Conservation (phyloP, 192 early-diverging fungal genomes). For the Gaertneriomyces sp. region DNA sequence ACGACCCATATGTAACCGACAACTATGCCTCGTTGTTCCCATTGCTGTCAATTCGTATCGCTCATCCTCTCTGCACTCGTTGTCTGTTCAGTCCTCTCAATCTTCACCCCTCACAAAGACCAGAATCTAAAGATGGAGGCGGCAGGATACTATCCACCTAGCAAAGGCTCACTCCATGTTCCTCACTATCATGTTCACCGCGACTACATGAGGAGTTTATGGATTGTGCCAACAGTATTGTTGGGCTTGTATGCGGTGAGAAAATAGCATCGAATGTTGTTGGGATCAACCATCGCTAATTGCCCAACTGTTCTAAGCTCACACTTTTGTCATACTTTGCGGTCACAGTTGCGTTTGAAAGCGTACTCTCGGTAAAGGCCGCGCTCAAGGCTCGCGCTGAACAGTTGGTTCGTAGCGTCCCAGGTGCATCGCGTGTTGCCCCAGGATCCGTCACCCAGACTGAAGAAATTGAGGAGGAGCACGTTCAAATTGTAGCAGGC, state of each 20-base stretch:
- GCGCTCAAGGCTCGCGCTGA: conserved; percentile 2
- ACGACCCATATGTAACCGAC: too few species aligned
- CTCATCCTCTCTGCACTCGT: too few species aligned
- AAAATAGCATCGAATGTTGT: background rate
- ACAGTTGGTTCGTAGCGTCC: background rate
- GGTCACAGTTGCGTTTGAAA: background rate
- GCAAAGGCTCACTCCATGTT: background rate
- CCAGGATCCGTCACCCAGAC: background rate
- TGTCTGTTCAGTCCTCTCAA: too few species aligned
- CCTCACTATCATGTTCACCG: conserved; percentile 16
- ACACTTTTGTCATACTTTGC: conserved; percentile 5
- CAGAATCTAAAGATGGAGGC: too few species aligned
- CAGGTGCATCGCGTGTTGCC: background rate
- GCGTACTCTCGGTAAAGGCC: background rate
- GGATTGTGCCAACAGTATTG: conserved; percentile 18
- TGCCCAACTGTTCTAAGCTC: background rate
- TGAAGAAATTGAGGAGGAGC: background rate
- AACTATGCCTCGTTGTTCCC: too few species aligned
- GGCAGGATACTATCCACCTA: too few species aligned
- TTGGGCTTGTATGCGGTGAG: conserved; percentile 13
- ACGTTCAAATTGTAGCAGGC: background rate
- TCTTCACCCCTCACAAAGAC: too few species aligned
- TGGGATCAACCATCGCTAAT: background rate
- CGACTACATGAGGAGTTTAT: conserved; percentile 17
- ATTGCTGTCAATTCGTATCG: too few species aligned